phyloP scores from a whole-genome alignment of 1,139 yeast genomes.

The Kodamaea anthophila region DNA sequence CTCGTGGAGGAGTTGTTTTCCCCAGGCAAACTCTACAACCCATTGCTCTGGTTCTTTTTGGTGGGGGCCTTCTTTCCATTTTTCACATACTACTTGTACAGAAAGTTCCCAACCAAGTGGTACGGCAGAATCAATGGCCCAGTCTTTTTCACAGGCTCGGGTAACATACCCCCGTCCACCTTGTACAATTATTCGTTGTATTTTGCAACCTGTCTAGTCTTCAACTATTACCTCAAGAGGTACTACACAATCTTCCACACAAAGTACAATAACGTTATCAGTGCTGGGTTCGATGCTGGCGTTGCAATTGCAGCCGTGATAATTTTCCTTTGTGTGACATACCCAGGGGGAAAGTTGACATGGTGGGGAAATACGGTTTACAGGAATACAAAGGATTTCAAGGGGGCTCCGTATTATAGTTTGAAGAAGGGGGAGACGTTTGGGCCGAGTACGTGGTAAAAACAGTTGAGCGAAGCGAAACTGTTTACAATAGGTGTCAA shows the following conservation, averaged over 20 bases:
- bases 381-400: conserved; percentile 16
- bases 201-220: conserved; percentile 44
- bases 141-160: conserved; percentile 45
- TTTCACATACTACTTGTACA: conserved; percentile 26
- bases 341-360: conserved; percentile 18
- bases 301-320: conserved; percentile 18
- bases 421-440: conserved; percentile 29
- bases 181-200: conserved; percentile 42
- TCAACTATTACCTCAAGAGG: conserved; percentile 45
- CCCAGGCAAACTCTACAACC: conserved; percentile 32
- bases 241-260: conserved; percentile 25
- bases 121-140: conserved; percentile 30
- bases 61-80: conserved; percentile 34
- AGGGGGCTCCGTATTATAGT: conserved; percentile 20
- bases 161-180: conserved; percentile 49
- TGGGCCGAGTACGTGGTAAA: conserved; percentile 35
- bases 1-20: conserved; percentile 37
- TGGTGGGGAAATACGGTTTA: conserved; percentile 40
- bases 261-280: conserved; percentile 19
- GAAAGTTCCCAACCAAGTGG: conserved; percentile 17
- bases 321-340: conserved; percentile 21
- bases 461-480: neutral
- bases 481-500: too few relatives aligned
- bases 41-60: conserved; percentile 35
- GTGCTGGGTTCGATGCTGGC: conserved; percentile 20